Conservation (phyloP, 2,329 filamentous ascomycete species). For the Endothia cerciana region DNA sequence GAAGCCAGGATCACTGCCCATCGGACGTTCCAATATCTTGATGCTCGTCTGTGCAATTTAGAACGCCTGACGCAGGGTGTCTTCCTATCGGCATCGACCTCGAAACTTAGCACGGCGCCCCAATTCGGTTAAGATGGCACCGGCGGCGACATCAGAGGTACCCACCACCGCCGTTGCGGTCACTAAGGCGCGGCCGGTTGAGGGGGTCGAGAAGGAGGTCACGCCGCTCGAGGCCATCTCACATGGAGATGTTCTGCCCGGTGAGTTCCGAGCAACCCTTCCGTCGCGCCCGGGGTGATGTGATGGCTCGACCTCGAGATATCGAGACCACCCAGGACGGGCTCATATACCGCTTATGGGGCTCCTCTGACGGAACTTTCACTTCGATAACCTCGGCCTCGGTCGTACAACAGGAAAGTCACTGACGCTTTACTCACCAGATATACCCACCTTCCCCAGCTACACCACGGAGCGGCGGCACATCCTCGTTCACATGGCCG, state of each 20-base stretch:
- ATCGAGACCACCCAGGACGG: neutral
- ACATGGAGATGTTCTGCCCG: slow-evolving; percentile 35
- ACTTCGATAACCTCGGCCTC: neutral
- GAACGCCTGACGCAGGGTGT: neutral
- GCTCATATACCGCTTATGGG: neutral
- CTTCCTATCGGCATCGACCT: neutral
- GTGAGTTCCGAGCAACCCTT: slow-evolving; percentile 22
- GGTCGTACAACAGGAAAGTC: neutral
- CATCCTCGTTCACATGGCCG: slow-evolving; percentile 68
- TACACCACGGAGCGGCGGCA: slow-evolving; percentile 58
- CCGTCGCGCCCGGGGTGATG: neutral
- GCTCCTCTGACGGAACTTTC: neutral
- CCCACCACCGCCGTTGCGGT: slow-evolving; percentile 12
- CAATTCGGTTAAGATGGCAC: slow-evolving; percentile 18
- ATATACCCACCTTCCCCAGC: slow-evolving; percentile 47
- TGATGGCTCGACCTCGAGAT: neutral
- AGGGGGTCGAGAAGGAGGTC: slow-evolving; percentile 28
- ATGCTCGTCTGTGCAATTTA: neutral
- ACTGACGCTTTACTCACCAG: slow-evolving; percentile 33
- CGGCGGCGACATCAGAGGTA: slow-evolving; percentile 20
- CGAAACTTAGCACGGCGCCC: neutral
- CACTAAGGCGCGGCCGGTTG: slow-evolving; percentile 19
- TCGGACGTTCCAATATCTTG: neutral
- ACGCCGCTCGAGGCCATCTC: slow-evolving; percentile 37
- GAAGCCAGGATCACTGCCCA: neutral